phyloP scores from a whole-genome alignment of 768 basidiomycete species.

The Cystofilobasidium ferigula region DNA sequence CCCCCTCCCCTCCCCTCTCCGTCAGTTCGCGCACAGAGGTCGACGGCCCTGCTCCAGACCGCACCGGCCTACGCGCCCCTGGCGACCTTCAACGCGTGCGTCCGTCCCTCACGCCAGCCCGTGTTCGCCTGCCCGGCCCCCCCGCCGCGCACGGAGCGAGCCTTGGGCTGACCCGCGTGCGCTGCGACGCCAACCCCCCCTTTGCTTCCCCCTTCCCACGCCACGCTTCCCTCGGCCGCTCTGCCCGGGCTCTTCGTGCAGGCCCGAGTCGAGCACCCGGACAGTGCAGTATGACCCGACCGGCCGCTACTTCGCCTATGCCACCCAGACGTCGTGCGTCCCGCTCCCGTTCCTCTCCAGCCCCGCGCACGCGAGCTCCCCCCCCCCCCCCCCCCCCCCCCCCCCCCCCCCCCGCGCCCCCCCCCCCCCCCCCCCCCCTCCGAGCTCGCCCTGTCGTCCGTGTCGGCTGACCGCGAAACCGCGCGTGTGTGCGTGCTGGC shows the following conservation, averaged over 20 bases:
- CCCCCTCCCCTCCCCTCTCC: not conserved
- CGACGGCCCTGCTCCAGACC: conserved; percentile 70
- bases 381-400: not conserved
- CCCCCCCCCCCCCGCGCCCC: too few species aligned
- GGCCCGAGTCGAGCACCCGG: conserved; percentile 17
- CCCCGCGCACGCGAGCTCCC: not conserved
- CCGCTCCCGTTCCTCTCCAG: too few species aligned
- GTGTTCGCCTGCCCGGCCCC: too few species aligned
- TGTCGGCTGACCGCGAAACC: too few species aligned
- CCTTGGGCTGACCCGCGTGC: not conserved
- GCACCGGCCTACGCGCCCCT: conserved; percentile 62
- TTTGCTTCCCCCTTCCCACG: not conserved
- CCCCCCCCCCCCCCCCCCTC: not conserved
- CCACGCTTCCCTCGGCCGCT: not conserved
- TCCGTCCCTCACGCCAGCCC: too few species aligned
- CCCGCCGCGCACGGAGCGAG: not conserved
- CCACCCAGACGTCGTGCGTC: conserved; percentile 27
- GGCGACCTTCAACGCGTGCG: conserved; percentile 45
- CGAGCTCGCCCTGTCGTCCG: conserved; percentile 44
- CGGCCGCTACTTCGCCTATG: conserved; percentile 31
- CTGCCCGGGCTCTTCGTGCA: not conserved
- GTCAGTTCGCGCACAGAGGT: conserved; percentile 87
- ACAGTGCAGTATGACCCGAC: conserved; percentile 28
- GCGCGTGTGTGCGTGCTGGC: too few species aligned
- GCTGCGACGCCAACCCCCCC: not conserved